Conservation (phyloP, 148 eudicot genomes). For the Vaccinium corymbosum region DNA sequence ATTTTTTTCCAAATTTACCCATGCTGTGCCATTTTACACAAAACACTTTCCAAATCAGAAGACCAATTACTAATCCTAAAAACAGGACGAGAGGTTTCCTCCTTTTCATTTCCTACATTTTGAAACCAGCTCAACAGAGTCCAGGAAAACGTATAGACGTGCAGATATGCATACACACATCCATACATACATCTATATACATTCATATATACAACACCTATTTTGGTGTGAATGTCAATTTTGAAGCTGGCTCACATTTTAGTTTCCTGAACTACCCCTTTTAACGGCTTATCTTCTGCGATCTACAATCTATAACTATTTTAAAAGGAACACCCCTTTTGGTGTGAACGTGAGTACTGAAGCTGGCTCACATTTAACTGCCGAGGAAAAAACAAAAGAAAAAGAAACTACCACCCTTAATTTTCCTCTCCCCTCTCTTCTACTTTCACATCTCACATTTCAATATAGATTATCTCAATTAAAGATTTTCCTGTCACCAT, state of each 20-base stretch:
- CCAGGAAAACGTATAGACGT: neutral
- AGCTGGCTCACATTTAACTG: neutral
- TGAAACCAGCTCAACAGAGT: neutral
- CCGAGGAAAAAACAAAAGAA: neutral
- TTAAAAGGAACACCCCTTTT: no score
- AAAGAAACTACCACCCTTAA: neutral
- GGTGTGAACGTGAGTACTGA: no score
- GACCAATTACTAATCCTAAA: neutral
- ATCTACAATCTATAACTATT: no score
- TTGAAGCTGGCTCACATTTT: neutral
- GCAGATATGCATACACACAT: neutral
- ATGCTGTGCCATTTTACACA: neutral
- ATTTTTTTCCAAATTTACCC: neutral
- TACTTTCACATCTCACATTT: no score
- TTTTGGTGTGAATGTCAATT: neutral
- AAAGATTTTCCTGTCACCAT: neutral
- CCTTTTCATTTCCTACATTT: neutral
- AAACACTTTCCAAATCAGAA: neutral
- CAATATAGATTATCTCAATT: no score
- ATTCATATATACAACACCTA: neutral
- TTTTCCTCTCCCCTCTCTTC: neutral
- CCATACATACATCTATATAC: neutral
- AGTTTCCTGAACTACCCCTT: no score
- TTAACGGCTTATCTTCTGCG: no score
- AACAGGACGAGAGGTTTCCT: neutral